Evolutionary conservation across 495 filamentous ascomycete species (phyloP), one percentile per base, ranked within the genome.

Genomic region (Aspergillus saccharolyticus): DNA sequence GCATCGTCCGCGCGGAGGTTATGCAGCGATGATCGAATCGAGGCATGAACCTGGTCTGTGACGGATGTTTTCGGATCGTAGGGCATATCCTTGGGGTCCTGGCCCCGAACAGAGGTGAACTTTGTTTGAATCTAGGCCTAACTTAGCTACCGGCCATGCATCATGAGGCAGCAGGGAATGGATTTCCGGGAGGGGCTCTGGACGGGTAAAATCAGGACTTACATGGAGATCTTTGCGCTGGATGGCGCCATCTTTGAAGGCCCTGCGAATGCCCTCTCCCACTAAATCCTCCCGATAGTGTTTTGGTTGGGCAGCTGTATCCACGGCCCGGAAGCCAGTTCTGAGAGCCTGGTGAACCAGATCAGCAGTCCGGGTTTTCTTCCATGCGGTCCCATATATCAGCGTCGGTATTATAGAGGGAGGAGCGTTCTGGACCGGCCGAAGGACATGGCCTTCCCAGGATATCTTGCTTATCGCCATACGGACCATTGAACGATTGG

Each of bases 361-460:
- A 39, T 83, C 78, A 18, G 80, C 76, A 0, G 87, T 90, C 24
- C 70, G 71, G 3, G 85, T 84, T 66, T 89, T 88, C 72, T 93
- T 92, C 90, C 89, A 93, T n/a, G 90, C 90, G 8, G 89, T 92
- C 44, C 89, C 90, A 64, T 95, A 95, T 55, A 94, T 69, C 58
- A 91, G 78, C 55, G 76, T 72, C 7, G 86, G 86, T 30, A 78
- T 57, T 17, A 63, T 52, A 7, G 67, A 59, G 21, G 70, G 58
- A 12, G 62, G 57, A 7, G 64, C 65, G 24, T 65, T 57, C 39
- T 62, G 69, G 24, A 59, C 61, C n/a, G 69, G 61, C 21, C 69
- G 71, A 48, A 76, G 63, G 56, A 59, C 58, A 44, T 72, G 70
- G 19, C 55, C 66, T 48, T 74, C 68, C 71, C 71, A 74, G 30